Percentiles rank a stretch among this genome's conserved stretches.
Conservation (phyloP, 2,329 filamentous ascomycete genomes). For the Atkinsonella hypoxylon region DNA sequence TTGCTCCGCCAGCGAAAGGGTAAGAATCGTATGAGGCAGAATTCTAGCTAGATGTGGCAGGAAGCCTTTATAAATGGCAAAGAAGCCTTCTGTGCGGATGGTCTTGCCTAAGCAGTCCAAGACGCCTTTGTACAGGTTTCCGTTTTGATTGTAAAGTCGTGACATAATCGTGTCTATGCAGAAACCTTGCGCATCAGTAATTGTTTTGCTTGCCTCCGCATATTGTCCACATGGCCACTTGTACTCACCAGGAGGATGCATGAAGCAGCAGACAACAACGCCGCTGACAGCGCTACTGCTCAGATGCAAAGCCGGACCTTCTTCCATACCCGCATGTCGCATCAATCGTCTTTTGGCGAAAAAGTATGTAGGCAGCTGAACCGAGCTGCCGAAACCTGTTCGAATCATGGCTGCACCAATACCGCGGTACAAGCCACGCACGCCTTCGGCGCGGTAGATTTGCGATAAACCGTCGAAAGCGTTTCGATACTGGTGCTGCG, state of each 20-base stretch:
- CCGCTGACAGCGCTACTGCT: slow-evolving; percentile 81
- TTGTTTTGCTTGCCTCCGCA: not conserved
- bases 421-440: slow-evolving; percentile 76
- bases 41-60: slow-evolving; percentile 90
- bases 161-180: slow-evolving; percentile 86
- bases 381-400: slow-evolving; percentile 89
- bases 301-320: slow-evolving; percentile 80
- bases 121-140: slow-evolving; percentile 87
- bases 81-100: slow-evolving; percentile 74
- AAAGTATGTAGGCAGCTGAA: slow-evolving; percentile 96
- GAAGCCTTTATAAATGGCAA: slow-evolving; percentile 97
- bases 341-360: slow-evolving; percentile 83
- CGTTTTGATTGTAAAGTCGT: slow-evolving; percentile 96
- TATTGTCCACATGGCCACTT: not conserved
- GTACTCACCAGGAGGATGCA: slow-evolving; percentile 80
- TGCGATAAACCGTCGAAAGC: slow-evolving; percentile 70
- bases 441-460: slow-evolving; percentile 68
- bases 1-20: slow-evolving; percentile 86
- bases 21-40: slow-evolving; percentile 88
- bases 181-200: slow-evolving; percentile 6
- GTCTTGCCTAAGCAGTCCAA: slow-evolving; percentile 90
- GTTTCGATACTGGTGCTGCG: slow-evolving; percentile 87
- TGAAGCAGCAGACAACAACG: slow-evolving; percentile 93
- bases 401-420: slow-evolving; percentile 90
- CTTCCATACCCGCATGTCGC: slow-evolving; percentile 75